Evolutionary conservation across 116 monocot genomes (phyloP), one percentile per base, ranked within the genome.

Genomic region (Zostera marina): DNA sequence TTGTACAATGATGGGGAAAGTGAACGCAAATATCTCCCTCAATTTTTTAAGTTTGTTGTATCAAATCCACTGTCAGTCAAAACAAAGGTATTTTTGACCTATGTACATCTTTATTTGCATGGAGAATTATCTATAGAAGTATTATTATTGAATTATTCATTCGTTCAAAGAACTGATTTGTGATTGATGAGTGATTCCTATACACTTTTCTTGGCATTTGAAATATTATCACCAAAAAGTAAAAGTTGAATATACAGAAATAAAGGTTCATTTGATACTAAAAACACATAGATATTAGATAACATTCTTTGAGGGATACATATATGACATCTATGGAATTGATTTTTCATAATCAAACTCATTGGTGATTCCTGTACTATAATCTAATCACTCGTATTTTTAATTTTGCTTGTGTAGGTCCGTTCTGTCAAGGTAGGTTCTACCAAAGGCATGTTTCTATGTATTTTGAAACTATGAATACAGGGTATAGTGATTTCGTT

Each of bases 11-110:
- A 88, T 61, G 96, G 89, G 21, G 96, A 89, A 42, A 74, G 82
- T 54, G 96, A 85, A 63, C 73, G 89, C 13, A 96, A 96, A 76
- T 96, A 89, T 82, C 96, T 96, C 64, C 89, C 96, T 25, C 96
- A 96, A 59, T 89, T 85, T 73, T 96, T 96, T 72, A 96, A 96
- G 73, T 96, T 96, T 63, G 61, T 74, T 54, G 96, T 89, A 63
- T 73, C 85, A 44, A 96, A 96, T 53, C 96, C 96, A 32, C 75
- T 96, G 52, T 96, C 96, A 56, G 96, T 96, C 53, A 77, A 78
- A 74, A 96, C 96, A 46, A 96, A 96, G 96, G 96, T 96, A 83
- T 12, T 3, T 24, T 46, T 9, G 44, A 1, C 14, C 0, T 24
- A 47, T 25, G 14, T 41, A 47, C 59, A 59, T 16, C 59, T 17